These are phyloP conservation scores for Neofusicoccum umdonicola DNA, from an alignment of 2,329 filamentous ascomycete genomes.

Conservation along the genomic window DNA sequence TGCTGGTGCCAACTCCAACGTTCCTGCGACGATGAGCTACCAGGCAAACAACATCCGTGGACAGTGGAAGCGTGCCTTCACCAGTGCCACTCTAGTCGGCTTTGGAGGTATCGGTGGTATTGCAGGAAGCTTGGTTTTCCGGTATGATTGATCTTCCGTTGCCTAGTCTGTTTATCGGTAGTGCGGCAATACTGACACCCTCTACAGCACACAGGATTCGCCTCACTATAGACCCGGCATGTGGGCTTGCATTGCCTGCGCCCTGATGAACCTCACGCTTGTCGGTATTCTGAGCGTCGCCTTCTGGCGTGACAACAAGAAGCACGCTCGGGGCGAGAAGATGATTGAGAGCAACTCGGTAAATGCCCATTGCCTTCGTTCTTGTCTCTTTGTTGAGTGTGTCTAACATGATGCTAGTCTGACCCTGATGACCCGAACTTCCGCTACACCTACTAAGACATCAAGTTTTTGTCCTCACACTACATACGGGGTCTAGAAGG, in stretches of 20 bases:
- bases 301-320: constrained; percentile 37
- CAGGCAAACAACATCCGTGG: constrained; percentile 86
- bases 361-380: constrained; percentile 16
- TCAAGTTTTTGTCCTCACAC: background rate
- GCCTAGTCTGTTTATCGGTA: no score
- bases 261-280: constrained; percentile 35
- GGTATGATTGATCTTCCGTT: background rate
- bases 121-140: constrained; percentile 70
- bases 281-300: constrained; percentile 32
- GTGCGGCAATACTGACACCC: no score
- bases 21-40: constrained; percentile 72
- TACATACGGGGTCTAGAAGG: background rate
- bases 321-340: constrained; percentile 41
- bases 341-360: constrained; percentile 40
- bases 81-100: constrained; percentile 71
- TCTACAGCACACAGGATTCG: constrained; percentile 34
- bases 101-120: constrained; percentile 79
- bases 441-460: constrained; percentile 14
- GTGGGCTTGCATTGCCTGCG: constrained; percentile 39
- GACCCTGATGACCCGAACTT: constrained; percentile 10
- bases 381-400: background rate
- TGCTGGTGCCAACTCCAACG: constrained; percentile 73
- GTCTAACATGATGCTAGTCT: background rate
- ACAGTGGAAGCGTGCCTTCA: constrained; percentile 84
- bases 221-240: constrained; percentile 37